phyloP scores from a whole-genome alignment of 352 stramenopile genomes.

The Globisporangium paddicum region DNA sequence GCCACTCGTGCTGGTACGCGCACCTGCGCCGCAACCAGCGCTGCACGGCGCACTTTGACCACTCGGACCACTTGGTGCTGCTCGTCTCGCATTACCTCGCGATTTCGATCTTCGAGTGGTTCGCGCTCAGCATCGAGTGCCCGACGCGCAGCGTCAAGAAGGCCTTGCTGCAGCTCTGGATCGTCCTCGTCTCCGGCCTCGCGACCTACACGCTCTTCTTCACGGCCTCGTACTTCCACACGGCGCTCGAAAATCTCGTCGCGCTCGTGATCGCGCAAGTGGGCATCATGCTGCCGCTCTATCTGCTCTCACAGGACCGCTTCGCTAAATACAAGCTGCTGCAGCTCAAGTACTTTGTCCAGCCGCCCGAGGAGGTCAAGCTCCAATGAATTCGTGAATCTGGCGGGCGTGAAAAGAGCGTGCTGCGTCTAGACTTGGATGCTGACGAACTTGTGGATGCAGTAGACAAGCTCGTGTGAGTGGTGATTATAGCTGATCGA shows the following conservation, averaged over 20 bases:
- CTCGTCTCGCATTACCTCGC: constrained; percentile 69
- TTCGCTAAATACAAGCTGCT: constrained; percentile 39
- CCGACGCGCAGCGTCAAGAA: constrained; percentile 35
- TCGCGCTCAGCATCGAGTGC: constrained; percentile 50
- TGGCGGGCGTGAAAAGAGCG: neutral
- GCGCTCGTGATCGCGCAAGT: constrained; percentile 50
- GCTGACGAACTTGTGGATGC: neutral
- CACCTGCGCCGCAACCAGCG: constrained; percentile 41
- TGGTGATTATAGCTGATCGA: neutral
- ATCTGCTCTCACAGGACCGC: constrained; percentile 56
- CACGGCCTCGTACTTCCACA: constrained; percentile 69
- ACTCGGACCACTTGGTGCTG: constrained; percentile 78
- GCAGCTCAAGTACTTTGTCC: constrained; percentile 61
- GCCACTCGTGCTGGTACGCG: constrained; percentile 55
- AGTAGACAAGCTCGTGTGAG: neutral
- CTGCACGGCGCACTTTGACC: constrained; percentile 59
- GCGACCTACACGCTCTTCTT: constrained; percentile 63
- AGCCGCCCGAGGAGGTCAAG: constrained; percentile 27
- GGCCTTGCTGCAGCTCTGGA: constrained; percentile 37
- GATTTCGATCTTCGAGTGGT: constrained; percentile 74
- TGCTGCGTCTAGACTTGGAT: neutral
- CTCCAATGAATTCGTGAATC: constrained; percentile 1
- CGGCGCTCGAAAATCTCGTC: constrained; percentile 56
- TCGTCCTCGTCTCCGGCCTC: constrained; percentile 29
- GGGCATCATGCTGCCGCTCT: constrained; percentile 58